Conservation (phyloP, 805 yeast species). For the Yarrowia sp. region DNA sequence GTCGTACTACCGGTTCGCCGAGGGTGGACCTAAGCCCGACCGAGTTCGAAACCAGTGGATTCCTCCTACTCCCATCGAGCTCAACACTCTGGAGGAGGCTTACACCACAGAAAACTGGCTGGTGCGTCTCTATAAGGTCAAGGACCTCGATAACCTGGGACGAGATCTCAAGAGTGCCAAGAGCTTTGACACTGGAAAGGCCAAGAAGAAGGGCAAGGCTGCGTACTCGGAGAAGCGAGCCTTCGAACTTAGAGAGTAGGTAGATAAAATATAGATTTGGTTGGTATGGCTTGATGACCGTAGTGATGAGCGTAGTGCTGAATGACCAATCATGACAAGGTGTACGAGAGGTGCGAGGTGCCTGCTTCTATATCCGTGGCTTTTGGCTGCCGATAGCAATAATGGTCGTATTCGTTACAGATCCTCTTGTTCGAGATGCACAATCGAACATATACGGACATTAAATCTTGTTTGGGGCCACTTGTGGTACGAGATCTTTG, state of each 20-base stretch:
- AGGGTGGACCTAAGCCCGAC: slow-evolving; percentile 69
- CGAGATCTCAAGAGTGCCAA: slow-evolving; percentile 57
- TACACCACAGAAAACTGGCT: slow-evolving; percentile 97
- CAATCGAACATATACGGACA: too few relatives aligned
- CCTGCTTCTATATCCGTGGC: too few relatives aligned
- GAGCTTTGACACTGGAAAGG: slow-evolving; percentile 39
- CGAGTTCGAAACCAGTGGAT: slow-evolving; percentile 88
- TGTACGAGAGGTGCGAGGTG: too few relatives aligned
- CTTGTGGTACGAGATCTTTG: too few relatives aligned
- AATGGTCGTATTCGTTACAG: too few relatives aligned
- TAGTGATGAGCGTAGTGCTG: too few relatives aligned
- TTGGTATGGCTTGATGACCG: slow-evolving; percentile 6
- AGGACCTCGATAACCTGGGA: slow-evolving; percentile 85
- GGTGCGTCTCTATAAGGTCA: slow-evolving; percentile 91
- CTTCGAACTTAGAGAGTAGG: slow-evolving; percentile 36
- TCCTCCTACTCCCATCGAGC: slow-evolving; percentile 58
- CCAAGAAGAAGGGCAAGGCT: slow-evolving; percentile 43
- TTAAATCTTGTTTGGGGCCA: too few relatives aligned
- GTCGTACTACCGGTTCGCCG: slow-evolving; percentile 87
- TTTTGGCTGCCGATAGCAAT: too few relatives aligned
- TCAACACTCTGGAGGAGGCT: slow-evolving; percentile 88
- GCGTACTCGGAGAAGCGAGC: slow-evolving; percentile 36
- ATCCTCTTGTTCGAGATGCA: too few relatives aligned
- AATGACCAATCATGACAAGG: too few relatives aligned
- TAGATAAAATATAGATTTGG: slow-evolving; percentile 33